Evolutionary conservation across 768 basidiomycete species (phyloP).

Genomic region (Suillus fuscotomentosus): DNA sequence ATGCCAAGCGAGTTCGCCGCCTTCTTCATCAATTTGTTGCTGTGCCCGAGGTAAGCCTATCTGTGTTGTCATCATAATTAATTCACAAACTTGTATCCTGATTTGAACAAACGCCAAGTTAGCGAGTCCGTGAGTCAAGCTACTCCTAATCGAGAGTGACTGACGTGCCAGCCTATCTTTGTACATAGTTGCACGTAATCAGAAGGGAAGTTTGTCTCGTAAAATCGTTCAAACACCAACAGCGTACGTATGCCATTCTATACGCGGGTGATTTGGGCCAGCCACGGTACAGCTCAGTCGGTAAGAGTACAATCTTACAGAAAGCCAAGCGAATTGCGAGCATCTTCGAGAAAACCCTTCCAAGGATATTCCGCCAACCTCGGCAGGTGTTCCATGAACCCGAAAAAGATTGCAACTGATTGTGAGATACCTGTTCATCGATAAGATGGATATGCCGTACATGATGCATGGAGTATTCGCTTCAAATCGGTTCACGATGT

Average conservation of each 20-base stretch:
- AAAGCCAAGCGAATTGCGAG: neutral
- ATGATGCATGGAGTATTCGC: neutral
- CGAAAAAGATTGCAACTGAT: neutral
- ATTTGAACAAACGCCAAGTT: neutral
- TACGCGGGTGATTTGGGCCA: neutral
- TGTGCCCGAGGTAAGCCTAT: neutral
- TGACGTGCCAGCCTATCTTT: neutral
- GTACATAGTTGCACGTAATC: neutral
- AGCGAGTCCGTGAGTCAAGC: neutral
- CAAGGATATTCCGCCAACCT: neutral
- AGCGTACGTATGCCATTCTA: neutral
- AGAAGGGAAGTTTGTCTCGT: neutral
- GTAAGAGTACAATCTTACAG: neutral
- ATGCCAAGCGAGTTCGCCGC: neutral
- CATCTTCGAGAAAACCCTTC: neutral
- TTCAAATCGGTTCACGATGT: neutral
- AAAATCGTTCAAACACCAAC: neutral
- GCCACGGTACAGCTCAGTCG: neutral
- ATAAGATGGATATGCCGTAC: conserved; percentile 1
- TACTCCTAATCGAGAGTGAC: neutral
- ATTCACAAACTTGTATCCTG: neutral
- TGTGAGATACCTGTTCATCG: conserved; percentile 4
- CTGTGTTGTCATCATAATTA: conserved; percentile 2
- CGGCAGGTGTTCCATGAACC: neutral
- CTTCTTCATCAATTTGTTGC: conserved; percentile 1